A percentile compares a stretch with the other conserved stretches of the same genome.
phyloP scores from a whole-genome alignment of 768 basidiomycete genomes.

The Brasilioporus rufonigricans region DNA sequence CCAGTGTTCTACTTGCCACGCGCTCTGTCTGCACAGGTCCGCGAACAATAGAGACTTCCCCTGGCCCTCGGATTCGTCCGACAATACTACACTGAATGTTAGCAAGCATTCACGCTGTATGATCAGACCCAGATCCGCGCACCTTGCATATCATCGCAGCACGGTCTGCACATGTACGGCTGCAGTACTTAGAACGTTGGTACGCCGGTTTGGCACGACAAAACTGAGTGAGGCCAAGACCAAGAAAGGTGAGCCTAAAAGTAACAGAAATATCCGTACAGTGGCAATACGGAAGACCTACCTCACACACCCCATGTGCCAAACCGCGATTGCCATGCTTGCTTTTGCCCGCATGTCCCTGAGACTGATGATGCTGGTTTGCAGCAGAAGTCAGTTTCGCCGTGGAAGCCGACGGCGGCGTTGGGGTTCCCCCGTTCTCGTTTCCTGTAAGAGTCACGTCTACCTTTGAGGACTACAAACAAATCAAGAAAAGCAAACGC shows the following conservation, averaged over 20 bases:
- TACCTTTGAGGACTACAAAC: constrained; percentile 2
- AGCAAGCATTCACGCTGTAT: not conserved
- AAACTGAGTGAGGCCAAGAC: constrained; percentile 30
- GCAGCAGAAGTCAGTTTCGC: not conserved
- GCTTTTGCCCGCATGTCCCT: not conserved
- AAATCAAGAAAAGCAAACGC: not conserved
- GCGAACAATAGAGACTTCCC: constrained; percentile 26
- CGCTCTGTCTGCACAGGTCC: constrained; percentile 21
- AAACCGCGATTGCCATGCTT: constrained; percentile 9
- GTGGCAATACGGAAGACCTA: constrained; percentile 1
- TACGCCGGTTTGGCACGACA: constrained; percentile 59
- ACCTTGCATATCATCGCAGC: constrained; percentile 35
- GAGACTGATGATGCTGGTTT: not conserved
- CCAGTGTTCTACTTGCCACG: constrained; percentile 9
- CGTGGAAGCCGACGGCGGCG: not conserved
- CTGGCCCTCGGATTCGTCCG: constrained; percentile 14
- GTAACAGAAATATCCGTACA: not conserved
- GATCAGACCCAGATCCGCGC: not conserved
- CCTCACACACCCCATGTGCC: constrained; percentile 22
- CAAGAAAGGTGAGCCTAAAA: not conserved
- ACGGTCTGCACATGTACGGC: constrained; percentile 54
- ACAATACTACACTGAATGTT: constrained; percentile 19
- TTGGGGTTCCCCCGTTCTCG: not conserved
- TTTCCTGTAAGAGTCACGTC: constrained; percentile 6
- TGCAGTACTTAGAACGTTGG: constrained; percentile 55